These are phyloP conservation scores for Carex littledalei DNA, from an alignment of 176 grass and related monocot genomes.

Conservation along the genomic window DNA sequence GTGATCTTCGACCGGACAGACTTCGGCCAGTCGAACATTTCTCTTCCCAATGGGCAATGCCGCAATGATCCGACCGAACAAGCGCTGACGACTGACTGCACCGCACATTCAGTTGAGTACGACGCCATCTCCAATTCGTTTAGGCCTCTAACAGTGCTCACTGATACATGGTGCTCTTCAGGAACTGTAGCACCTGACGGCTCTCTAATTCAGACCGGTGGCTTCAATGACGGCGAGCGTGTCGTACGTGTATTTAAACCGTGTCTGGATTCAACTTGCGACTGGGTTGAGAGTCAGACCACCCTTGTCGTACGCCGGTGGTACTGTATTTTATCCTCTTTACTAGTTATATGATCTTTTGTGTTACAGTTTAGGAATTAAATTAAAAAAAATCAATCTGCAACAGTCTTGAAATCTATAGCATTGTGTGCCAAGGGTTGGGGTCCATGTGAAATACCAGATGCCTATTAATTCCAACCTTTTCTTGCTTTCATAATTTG, in stretches of 20 bases:
- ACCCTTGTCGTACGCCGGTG: slow-evolving; percentile 43
- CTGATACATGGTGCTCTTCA: slow-evolving; percentile 83
- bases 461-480: not conserved
- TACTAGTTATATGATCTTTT: not conserved
- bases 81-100: slow-evolving; percentile 46
- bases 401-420: not conserved
- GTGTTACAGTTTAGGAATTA: not conserved
- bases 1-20: slow-evolving; percentile 77
- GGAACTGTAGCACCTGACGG: slow-evolving; percentile 65
- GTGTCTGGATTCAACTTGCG: slow-evolving; percentile 31
- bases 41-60: slow-evolving; percentile 50
- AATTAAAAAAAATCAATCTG: not conserved
- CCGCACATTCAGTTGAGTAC: slow-evolving; percentile 74
- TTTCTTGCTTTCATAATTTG: not conserved
- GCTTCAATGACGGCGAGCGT: slow-evolving; percentile 65
- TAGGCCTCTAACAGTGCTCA: slow-evolving; percentile 50
- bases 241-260: slow-evolving; percentile 45
- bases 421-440: not conserved
- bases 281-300: slow-evolving; percentile 61
- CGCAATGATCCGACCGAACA: slow-evolving; percentile 48
- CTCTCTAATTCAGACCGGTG: slow-evolving; percentile 67
- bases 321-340: slow-evolving; percentile 15
- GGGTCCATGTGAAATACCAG: not conserved
- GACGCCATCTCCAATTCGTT: slow-evolving; percentile 30
- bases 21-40: slow-evolving; percentile 65